Evolutionary conservation across 768 basidiomycete genomes (phyloP).

Genomic region (Podaxis mareebaensis): DNA sequence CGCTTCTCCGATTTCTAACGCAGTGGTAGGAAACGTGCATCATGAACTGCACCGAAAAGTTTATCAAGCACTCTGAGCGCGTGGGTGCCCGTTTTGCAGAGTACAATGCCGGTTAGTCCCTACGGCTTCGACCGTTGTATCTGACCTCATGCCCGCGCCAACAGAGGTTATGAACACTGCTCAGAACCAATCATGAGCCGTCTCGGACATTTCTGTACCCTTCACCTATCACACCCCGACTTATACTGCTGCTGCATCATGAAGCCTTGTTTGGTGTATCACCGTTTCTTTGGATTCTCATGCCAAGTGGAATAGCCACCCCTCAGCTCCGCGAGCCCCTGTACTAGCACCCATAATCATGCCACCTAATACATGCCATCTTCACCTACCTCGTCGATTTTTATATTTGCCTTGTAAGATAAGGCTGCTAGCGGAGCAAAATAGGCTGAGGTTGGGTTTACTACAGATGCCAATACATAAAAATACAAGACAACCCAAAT

Average conservation of each 20-base stretch:
- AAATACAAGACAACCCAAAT: neutral
- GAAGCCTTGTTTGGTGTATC: neutral
- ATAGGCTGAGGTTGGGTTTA: neutral
- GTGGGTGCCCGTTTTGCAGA: slow-evolving; percentile 93
- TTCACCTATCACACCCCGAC: neutral
- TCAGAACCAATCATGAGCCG: slow-evolving; percentile 34
- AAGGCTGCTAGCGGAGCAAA: too few relatives aligned
- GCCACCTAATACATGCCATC: neutral
- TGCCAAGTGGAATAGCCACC: neutral
- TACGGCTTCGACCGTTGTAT: neutral
- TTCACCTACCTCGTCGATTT: neutral
- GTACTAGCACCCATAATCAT: neutral
- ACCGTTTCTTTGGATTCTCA: neutral
- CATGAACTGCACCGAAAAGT: slow-evolving; percentile 95
- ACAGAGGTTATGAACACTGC: slow-evolving; percentile 42
- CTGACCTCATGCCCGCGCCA: neutral
- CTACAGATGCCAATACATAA: neutral
- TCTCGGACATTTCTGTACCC: neutral
- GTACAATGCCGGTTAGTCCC: slow-evolving; percentile 78
- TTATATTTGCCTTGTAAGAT: neutral
- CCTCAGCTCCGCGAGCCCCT: neutral
- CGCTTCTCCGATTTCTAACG: slow-evolving; percentile 1
- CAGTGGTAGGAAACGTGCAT: slow-evolving; percentile 78
- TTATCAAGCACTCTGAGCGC: slow-evolving; percentile 93
- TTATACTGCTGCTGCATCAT: neutral